Base-by-base conservation (phyloP, 108 stramenopile species). In the Pseudonitzschia multistriata region DNA sequence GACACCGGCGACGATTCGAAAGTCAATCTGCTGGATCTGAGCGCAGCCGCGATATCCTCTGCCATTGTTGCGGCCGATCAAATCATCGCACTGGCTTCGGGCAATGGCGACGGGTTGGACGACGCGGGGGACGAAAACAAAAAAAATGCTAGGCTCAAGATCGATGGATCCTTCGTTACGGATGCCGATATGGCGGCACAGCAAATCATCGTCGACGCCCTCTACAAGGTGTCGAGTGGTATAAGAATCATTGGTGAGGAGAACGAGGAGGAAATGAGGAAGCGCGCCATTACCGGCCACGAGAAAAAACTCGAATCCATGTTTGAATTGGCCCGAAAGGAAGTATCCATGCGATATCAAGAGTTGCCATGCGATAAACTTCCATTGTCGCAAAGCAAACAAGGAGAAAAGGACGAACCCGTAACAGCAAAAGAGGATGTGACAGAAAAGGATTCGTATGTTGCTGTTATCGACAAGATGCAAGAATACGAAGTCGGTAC, bases 231-330 rank as follows among this genome's bases (percentile, higher is more conserved):
- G 1, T 82, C 80, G 8, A 66, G 36, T 14, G 39, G 6, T 0
- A 62, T 87, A 13, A 42, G 69, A 22, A 78, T 87, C 49, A 81
- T 87, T 29, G 86, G 86, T 33, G 86, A 87, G 82, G 86, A 87
- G 70, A 57, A 49, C 29, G 74, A 74, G 42, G 76, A 76, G 56
- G 86, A 83, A 72, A 71, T 74, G 76, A 31, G 34, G 11, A 48
- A 48, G 30, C 39, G 49, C 31, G 13, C 35, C 47, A 72, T 78
- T 25, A 62, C 56, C 3, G 66, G 67, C 25, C 42, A 71, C 36
- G 56, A 80, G 45, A 64, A 76, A 14, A 14, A 21, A 13, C n/a
- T 55, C 8, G 50, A 72, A 15, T n/a, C 21, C 31, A 67, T 77
- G 10, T 74, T 52, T 24, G 34, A 19, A 7, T 57, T 79, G 53